Evolutionary conservation across 805 yeast genomes (phyloP).

Genomic region (Schizosaccharomyces osmophilus): DNA sequence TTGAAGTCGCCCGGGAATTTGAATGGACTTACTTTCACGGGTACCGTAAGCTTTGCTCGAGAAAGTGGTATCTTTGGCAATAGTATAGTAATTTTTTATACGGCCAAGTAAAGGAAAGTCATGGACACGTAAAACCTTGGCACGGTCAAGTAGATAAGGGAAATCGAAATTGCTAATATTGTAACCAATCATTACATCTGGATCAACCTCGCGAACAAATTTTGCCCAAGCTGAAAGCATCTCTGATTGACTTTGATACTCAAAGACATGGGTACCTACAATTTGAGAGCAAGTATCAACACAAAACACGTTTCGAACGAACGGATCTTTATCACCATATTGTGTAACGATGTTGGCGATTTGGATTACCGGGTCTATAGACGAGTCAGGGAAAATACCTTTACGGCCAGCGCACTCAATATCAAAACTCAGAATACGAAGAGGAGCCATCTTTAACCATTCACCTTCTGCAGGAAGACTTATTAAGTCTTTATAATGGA

Average conservation of each 20-base stretch:
- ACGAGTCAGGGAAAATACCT: conserved; percentile 90
- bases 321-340: conserved; percentile 67
- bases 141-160: conserved; percentile 77
- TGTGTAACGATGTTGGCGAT: conserved; percentile 59
- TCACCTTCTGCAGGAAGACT: conserved; percentile 81
- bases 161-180: conserved; percentile 85
- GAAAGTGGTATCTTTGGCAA: conserved; percentile 55
- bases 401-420: conserved; percentile 96
- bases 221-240: conserved; percentile 73
- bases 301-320: conserved; percentile 82
- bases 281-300: conserved; percentile 78
- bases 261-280: conserved; percentile 74
- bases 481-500: conserved; percentile 41
- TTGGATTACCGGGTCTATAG: conserved; percentile 81
- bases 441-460: conserved; percentile 80
- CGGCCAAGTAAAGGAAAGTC: conserved; percentile 77
- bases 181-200: conserved; percentile 92
- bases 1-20: conserved; percentile 90
- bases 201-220: conserved; percentile 63
- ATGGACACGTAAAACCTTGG: conserved; percentile 37
- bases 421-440: conserved; percentile 81
- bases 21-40: conserved; percentile 70
- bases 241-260: conserved; percentile 48
- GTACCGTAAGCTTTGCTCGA: conserved; percentile 93
- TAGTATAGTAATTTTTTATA: conserved; percentile 41